Conservation (phyloP, 495 filamentous ascomycete genomes). For the Annulohypoxylon stygium region DNA sequence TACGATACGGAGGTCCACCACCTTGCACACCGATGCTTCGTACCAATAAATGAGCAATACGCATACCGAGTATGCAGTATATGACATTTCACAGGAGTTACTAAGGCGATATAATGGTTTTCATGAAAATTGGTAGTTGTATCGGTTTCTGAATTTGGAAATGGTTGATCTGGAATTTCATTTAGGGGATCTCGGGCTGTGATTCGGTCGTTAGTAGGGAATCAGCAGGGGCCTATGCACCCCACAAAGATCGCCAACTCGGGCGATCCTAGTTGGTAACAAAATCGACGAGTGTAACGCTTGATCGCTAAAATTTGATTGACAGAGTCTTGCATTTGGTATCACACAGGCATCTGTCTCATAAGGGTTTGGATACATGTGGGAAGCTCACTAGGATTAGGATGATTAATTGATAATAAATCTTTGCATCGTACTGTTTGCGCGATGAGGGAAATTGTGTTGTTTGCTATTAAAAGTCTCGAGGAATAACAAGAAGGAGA, state of each 20-base stretch:
- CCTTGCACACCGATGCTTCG: slow-evolving; percentile 49
- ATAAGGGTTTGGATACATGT: not conserved
- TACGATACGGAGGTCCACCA: slow-evolving; percentile 46
- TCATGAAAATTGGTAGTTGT: not conserved
- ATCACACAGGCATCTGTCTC: not conserved
- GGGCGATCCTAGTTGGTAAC: not conserved
- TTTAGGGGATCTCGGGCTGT: not conserved
- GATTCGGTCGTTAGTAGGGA: not conserved
- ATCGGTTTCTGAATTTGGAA: slow-evolving; percentile 13
- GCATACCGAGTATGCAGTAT: not conserved
- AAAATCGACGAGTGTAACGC: slow-evolving; percentile 15
- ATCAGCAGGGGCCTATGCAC: slow-evolving; percentile 32
- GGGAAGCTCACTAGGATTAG: not conserved
- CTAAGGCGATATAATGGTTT: not conserved
- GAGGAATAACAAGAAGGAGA: slow-evolving; percentile 6
- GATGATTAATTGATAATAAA: not conserved
- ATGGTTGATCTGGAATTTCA: not conserved
- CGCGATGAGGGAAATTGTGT: not conserved
- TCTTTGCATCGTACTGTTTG: not conserved
- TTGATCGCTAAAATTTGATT: not conserved
- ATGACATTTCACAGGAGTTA: not conserved
- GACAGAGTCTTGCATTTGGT: not conserved
- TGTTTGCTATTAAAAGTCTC: not conserved
- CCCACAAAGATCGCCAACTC: slow-evolving; percentile 41
- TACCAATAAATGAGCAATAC: slow-evolving; percentile 32